Conservation (phyloP, 1,139 yeast genomes). For the Suhomyces kunorum region DNA sequence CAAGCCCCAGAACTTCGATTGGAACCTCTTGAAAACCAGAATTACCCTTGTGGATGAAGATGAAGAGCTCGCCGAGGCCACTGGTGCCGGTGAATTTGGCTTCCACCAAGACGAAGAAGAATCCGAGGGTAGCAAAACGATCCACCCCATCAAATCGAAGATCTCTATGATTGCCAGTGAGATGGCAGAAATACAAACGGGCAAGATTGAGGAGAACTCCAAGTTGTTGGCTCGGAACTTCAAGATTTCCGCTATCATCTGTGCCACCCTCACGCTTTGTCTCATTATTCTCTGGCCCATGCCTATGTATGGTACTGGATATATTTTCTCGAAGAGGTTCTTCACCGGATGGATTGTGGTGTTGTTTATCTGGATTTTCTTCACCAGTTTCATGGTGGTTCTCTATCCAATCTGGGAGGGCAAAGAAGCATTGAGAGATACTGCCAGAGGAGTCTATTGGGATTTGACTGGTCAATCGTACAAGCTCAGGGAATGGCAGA, state of each 20-base stretch:
- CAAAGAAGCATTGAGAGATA: slow-evolving; percentile 58
- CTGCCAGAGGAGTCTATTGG: slow-evolving; percentile 80
- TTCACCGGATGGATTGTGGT: slow-evolving; percentile 85
- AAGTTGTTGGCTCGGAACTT: slow-evolving; percentile 50
- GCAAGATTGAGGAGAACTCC: slow-evolving; percentile 46
- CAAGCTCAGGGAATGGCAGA: slow-evolving; percentile 75
- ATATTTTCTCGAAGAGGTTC: slow-evolving; percentile 67
- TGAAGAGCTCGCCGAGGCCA: slow-evolving; percentile 50
- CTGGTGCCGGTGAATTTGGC: slow-evolving; percentile 23
- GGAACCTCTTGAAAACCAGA: slow-evolving; percentile 52
- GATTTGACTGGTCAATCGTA: slow-evolving; percentile 72
- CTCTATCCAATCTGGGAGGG: slow-evolving; percentile 70
- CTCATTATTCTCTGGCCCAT: slow-evolving; percentile 78
- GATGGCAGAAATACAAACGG: slow-evolving; percentile 38
- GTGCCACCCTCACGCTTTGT: slow-evolving; percentile 57
- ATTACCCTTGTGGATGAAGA: slow-evolving; percentile 69
- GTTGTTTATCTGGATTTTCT: slow-evolving; percentile 70
- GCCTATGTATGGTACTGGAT: slow-evolving; percentile 81
- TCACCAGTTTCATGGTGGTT: slow-evolving; percentile 56
- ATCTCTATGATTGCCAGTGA: slow-evolving; percentile 45
- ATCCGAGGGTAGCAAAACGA: slow-evolving; percentile 35
- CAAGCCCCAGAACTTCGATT: slow-evolving; percentile 75
- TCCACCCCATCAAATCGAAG: slow-evolving; percentile 42
- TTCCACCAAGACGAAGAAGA: slow-evolving; percentile 22
- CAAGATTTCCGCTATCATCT: slow-evolving; percentile 55